Evolutionary conservation across 176 grass and related monocot species (phyloP).

Genomic region (Melocanna baccifera): DNA sequence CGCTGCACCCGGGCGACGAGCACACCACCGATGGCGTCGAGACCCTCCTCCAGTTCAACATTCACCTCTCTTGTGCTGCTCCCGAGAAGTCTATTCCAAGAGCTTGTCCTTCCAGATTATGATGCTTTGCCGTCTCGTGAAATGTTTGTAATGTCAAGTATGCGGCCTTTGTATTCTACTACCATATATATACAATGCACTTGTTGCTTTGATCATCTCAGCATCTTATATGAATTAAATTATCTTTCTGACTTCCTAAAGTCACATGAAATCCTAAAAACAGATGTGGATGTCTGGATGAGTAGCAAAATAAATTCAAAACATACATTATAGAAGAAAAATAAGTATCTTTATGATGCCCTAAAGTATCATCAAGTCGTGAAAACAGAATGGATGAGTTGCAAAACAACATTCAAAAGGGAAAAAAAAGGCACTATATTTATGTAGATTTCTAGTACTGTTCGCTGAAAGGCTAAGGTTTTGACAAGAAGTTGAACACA

Average conservation of each 20-base stretch:
- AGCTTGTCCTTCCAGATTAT: background rate
- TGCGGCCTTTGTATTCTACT: background rate
- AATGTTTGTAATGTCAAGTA: background rate
- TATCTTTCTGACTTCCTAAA: background rate
- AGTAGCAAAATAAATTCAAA: background rate
- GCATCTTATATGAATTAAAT: background rate
- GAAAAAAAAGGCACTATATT: background rate
- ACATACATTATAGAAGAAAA: background rate
- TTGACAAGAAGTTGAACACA: constrained; percentile 1
- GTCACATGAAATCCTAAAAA: background rate
- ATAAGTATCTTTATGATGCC: background rate
- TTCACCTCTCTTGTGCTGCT: constrained; percentile 51
- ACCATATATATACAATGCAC: background rate
- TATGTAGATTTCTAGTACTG: constrained; percentile 20
- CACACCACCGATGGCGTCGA: constrained; percentile 62
- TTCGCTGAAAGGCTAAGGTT: constrained; percentile 1
- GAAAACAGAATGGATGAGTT: background rate
- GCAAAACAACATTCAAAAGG: background rate
- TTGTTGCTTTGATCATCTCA: background rate
- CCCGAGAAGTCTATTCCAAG: background rate
- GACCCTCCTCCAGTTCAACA: constrained; percentile 61
- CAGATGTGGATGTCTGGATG: background rate
- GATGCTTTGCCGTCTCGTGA: background rate
- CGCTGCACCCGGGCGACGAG: constrained; percentile 44
- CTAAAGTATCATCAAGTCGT: background rate